Base-by-base conservation (phyloP, 1,139 yeast genomes). In the Arxiozyma bovina region DNA sequence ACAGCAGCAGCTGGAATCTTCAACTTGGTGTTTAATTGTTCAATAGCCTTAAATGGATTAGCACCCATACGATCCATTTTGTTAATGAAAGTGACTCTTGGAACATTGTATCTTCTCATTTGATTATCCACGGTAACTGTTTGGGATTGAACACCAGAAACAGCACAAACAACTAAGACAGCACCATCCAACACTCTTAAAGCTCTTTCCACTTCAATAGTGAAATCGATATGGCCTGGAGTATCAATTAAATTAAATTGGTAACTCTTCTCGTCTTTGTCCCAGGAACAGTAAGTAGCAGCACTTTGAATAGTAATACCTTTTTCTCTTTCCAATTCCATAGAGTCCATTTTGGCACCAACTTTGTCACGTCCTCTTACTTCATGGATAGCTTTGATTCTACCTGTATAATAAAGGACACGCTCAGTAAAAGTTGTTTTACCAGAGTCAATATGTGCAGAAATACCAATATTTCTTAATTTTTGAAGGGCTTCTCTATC, bases 41-140 rank as follows among this genome's bases (percentile, higher is more conserved):
- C 96, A 65, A 93, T 87, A 54, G 96, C 97, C 62, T 80, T 81
- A 84, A 95, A 93, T 23, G 99, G 99, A 72, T 91, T 85, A 55
- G 99, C 90, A 61, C 99, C 99, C 96, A 93, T 89, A 70, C 99
- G 83, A 73, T 93, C 99, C 98, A 93, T 91, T 76, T 93, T 93
- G 75, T 93, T 93, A 71, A 93, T 87, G 66, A 93, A 94, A 15
- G 99, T 93, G 55, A 94, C 79, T 70, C 99, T 82, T 55, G 99
- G 99, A 67, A 93, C 96, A 70, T 93, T 90, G 73, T 93, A 94
- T 70, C 99, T 85, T 66, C 96, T 84, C 99, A 94, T 94, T 76
- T 93, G 99, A 71, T 99, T 85, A 72, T 93, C 99, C 52, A 93
- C 99, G 51, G 99, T 93, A 58, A 93, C 96, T 20, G 99, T 93